These are phyloP conservation scores for Coemansia sp. DNA, from an alignment of 192 early-diverging fungal species.

Conservation along the genomic window DNA sequence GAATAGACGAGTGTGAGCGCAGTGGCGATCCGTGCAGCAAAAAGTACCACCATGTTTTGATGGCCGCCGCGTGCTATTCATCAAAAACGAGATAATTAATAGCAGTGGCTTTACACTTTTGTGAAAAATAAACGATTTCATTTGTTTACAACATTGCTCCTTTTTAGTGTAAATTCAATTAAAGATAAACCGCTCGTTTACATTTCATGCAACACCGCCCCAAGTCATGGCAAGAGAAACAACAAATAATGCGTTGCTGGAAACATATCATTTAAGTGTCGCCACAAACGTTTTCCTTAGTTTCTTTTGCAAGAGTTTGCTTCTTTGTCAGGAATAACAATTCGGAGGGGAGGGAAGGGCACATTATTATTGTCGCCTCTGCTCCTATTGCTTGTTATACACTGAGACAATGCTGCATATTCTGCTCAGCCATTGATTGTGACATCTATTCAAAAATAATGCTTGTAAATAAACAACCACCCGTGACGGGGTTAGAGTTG, in stretches of 20 bases:
- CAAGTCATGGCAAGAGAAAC: not conserved
- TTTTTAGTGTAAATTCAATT: not conserved
- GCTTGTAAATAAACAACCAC: not conserved
- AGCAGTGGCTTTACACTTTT: no score
- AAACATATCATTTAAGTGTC: not conserved
- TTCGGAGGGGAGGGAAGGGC: not conserved
- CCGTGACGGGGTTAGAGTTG: not conserved
- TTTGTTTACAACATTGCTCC: not conserved
- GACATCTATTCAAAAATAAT: not conserved
- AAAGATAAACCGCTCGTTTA: not conserved
- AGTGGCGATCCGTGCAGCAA: not conserved
- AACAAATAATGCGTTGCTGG: not conserved
- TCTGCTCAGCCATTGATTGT: not conserved
- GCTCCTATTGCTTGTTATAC: no score
- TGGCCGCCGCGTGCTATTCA: no score
- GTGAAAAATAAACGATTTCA: no score
- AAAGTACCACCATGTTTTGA: not conserved
- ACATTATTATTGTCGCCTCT: not conserved
- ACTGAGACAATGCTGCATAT: no score
- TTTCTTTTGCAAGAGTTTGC: not conserved
- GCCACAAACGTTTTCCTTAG: conserved; percentile 3
- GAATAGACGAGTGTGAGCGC: no score
- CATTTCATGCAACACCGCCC: not conserved
- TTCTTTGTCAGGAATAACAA: not conserved
- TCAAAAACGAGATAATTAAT: no score